These are phyloP conservation scores for Pyrenochaeta sp. DNA, from an alignment of 2,329 filamentous ascomycete genomes.

Conservation along the genomic window DNA sequence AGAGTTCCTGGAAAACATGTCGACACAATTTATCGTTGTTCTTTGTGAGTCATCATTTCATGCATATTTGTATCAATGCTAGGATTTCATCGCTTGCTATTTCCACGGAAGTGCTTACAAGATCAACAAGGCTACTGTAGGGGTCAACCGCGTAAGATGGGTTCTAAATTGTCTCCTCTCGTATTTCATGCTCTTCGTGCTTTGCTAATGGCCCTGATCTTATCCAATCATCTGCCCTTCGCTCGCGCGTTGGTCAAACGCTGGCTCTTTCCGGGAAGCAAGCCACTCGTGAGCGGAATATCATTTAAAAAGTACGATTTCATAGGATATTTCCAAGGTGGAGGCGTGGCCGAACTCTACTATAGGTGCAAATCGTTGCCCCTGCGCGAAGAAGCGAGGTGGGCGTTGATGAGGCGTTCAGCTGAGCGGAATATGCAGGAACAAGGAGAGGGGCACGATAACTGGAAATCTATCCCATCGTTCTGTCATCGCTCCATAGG, in stretches of 20 bases:
- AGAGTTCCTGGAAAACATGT: background rate
- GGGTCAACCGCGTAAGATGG: background rate
- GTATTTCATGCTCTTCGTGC: background rate
- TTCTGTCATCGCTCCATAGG: background rate
- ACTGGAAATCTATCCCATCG: slow-evolving; percentile 3
- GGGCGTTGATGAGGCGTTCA: background rate
- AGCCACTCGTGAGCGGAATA: background rate
- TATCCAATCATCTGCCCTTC: background rate
- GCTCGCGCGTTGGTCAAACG: background rate
- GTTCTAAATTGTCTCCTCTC: background rate
- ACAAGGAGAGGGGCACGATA: slow-evolving; percentile 1
- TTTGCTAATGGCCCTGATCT: background rate
- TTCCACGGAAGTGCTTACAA: too few relatives aligned
- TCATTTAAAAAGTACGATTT: background rate
- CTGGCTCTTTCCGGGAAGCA: background rate
- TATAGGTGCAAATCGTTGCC: background rate
- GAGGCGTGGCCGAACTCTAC: background rate
- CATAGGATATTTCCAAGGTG: background rate
- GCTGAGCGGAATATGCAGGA: background rate
- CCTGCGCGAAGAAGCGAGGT: slow-evolving; percentile 1
- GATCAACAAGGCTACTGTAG: too few relatives aligned
- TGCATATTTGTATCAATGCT: too few relatives aligned
- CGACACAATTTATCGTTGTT: too few relatives aligned
- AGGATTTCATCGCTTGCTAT: too few relatives aligned
- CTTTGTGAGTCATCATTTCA: too few relatives aligned